Base-by-base conservation (phyloP, 2,329 filamentous ascomycete species). In the Botrytis elliptica region DNA sequence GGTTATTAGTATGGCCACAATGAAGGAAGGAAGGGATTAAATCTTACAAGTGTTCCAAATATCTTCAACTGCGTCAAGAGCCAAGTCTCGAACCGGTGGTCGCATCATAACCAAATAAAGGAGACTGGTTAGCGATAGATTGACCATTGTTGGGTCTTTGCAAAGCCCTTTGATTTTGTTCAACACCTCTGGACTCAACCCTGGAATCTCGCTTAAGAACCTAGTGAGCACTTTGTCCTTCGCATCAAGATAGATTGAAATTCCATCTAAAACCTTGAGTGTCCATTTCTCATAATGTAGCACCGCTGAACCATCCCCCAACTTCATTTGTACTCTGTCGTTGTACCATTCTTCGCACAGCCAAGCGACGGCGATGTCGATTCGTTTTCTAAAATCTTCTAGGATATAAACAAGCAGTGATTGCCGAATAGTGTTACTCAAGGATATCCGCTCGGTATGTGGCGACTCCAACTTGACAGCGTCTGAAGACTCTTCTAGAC, bases 281-380 rank as follows among this genome's bases (percentile, higher is more conserved):
- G 90, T 90, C 88, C 93, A 97, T 79, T 89, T 89, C 74, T 94
- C 90, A 82, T 97, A 98, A 81, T 96, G 89, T 49, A 87, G 80
- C 4, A 88, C 85, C 12, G 87, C 86, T 36, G 66, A 64, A 59
- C 86, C 85, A 18, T 81, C 81, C 66, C 80, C 82, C 69, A 81
- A 78, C 74, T 83, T 84, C 62, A 78, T 83, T 73, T 87, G 84
- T 46, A 94, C 83, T 62, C 86, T 90, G 81, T 98, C 95, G 79
- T 95, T 97, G 83, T 97, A 98, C 95, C 96, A 99, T 83, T 99
- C 96, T 82, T 99, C 96, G 78, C 92, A 97, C 25, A 99, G 87
- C 96, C 96, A 99, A 12, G 92, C 91, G 70, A 98, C 94, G 1
- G 94, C 95, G 36, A 96, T 89, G 77, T 97, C 95, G 76, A 98